Conservation (phyloP, 2,329 filamentous ascomycete genomes). For the Epichloe sp. region DNA sequence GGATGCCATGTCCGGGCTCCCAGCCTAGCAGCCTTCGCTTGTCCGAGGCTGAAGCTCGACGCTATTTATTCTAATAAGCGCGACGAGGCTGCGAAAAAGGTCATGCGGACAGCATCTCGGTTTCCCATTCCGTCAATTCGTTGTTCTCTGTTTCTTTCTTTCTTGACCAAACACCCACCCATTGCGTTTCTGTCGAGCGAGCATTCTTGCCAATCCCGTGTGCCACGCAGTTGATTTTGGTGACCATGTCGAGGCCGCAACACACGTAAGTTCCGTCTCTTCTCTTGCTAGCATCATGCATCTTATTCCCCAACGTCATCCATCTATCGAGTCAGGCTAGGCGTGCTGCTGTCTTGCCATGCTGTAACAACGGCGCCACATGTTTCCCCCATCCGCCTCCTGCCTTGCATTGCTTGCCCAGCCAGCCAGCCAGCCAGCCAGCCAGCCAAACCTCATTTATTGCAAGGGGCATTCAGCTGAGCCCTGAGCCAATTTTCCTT, state of each 20-base stretch:
- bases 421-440: not conserved
- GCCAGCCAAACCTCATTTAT: no score
- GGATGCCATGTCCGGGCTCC: no score
- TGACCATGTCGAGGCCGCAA: conserved; percentile 17
- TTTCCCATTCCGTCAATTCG: not conserved
- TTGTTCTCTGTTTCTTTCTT: not conserved
- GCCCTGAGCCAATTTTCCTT: not conserved
- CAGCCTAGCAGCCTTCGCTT: not conserved
- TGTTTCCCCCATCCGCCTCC: conserved; percentile 3
- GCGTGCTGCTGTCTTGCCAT: conserved; percentile 3
- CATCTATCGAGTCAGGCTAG: conserved; percentile 14
- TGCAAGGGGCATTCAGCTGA: no score
- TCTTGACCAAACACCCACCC: not conserved
- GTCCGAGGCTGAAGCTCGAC: not conserved
- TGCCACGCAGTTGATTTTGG: conserved; percentile 1
- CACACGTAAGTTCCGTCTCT: conserved; percentile 20
- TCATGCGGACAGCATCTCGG: not conserved
- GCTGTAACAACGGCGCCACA: conserved; percentile 8
- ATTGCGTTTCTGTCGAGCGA: not conserved
- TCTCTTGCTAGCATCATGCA: conserved; percentile 5
- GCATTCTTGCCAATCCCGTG: not conserved
- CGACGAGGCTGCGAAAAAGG: not conserved
- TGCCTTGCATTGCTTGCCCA: not conserved
- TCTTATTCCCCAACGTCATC: conserved; percentile 9
- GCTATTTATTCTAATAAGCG: not conserved